Evolutionary conservation across 1,284 basidiomycete species (phyloP).

Genomic region (Malassezia brasiliensis): DNA sequence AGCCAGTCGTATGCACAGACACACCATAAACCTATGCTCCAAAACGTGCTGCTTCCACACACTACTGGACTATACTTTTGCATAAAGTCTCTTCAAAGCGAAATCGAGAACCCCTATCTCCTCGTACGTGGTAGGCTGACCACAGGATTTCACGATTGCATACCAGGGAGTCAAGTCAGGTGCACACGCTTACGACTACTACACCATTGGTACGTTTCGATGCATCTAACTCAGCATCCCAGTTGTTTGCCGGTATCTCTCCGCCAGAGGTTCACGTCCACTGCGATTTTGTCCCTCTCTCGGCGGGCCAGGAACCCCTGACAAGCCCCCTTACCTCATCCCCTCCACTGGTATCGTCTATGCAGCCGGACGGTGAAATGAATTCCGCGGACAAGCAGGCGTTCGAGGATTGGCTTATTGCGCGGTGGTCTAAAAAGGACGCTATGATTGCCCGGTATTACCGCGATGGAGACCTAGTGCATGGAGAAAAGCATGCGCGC

Average conservation of each 20-base stretch:
- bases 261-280: background rate
- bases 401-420: conserved; percentile 1
- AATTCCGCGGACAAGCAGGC: background rate
- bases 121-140: background rate
- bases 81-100: background rate
- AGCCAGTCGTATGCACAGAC: background rate
- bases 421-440: background rate
- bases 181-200: background rate
- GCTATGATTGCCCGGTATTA: background rate
- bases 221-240: background rate
- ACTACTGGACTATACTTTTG: conserved; percentile 2
- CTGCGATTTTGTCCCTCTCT: conserved; percentile 1
- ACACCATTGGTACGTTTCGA: background rate
- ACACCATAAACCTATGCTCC: background rate
- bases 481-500: background rate
- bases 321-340: background rate
- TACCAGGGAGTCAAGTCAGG: background rate
- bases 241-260: background rate
- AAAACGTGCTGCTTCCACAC: background rate
- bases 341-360: background rate
- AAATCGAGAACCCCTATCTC: background rate
- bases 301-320: background rate
- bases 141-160: conserved; percentile 2
- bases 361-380: background rate
- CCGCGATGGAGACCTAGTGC: background rate